Conservation (phyloP, 331 rosid genomes). For the Arachis monticola region DNA sequence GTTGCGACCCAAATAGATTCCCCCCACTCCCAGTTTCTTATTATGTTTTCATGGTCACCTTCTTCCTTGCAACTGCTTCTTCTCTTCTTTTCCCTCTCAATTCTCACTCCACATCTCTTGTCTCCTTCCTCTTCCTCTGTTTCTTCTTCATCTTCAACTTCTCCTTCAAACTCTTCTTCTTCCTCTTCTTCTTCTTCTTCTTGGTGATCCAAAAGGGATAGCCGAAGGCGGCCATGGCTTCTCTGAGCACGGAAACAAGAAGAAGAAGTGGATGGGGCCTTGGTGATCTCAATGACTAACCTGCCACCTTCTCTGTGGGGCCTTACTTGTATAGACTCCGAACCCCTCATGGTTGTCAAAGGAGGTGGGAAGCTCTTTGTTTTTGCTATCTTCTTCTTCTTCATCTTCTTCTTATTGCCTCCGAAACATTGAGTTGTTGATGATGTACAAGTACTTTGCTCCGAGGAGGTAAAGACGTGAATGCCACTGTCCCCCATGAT, state of each 20-base stretch:
- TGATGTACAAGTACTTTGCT: slow-evolving; percentile 8
- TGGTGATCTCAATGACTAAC: slow-evolving; percentile 61
- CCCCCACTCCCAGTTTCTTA: slow-evolving; percentile 53
- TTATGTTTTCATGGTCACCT: slow-evolving; percentile 50
- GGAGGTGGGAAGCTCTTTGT: slow-evolving; percentile 74
- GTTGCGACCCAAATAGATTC: slow-evolving; percentile 61
- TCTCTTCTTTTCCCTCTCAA: slow-evolving; percentile 26
- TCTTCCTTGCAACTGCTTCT: slow-evolving; percentile 66
- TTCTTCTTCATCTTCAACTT: background rate
- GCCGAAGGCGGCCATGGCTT: slow-evolving; percentile 81
- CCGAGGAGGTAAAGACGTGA: slow-evolving; percentile 34
- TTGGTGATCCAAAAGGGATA: slow-evolving; percentile 44
- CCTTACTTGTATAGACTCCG: slow-evolving; percentile 53
- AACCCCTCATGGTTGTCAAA: slow-evolving; percentile 83
- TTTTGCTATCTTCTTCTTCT: slow-evolving; percentile 29
- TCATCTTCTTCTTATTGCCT: background rate
- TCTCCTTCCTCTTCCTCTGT: slow-evolving; percentile 37
- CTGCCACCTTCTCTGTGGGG: slow-evolving; percentile 86
- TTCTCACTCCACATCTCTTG: slow-evolving; percentile 35
- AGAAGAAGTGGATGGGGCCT: slow-evolving; percentile 41
- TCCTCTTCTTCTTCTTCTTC: slow-evolving; percentile 33
- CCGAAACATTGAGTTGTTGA: slow-evolving; percentile 30
- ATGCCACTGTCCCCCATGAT: slow-evolving; percentile 51
- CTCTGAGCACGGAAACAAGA: slow-evolving; percentile 68
- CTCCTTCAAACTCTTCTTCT: background rate